Percentiles rank a stretch among this genome's conserved stretches.
Conservation (phyloP, 139 green algal species). For the Yamagishiella unicocca region DNA sequence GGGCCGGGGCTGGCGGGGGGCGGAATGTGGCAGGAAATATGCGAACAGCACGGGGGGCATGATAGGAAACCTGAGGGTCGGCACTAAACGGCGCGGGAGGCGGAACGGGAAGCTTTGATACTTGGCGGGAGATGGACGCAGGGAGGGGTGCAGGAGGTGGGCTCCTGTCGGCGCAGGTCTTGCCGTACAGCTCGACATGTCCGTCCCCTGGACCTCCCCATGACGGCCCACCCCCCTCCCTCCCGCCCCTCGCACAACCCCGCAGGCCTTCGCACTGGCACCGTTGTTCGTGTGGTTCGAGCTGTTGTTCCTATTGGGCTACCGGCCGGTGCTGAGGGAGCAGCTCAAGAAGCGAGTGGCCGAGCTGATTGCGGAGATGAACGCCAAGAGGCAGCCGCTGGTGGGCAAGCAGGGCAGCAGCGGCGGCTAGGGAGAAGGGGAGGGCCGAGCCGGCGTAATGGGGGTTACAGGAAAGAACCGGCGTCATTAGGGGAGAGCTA, state of each 20-base stretch:
- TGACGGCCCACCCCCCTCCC: too few relatives aligned
- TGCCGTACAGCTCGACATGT: too few relatives aligned
- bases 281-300: slow-evolving; percentile 92
- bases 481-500: too few relatives aligned
- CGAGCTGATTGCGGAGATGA: slow-evolving; percentile 30
- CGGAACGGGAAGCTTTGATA: too few relatives aligned
- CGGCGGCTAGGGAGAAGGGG: neutral
- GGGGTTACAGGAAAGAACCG: neutral
- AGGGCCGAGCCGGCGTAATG: neutral
- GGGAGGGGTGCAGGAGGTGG: too few relatives aligned
- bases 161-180: too few relatives aligned
- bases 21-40: too few relatives aligned
- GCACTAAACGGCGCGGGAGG: too few relatives aligned
- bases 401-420: neutral
- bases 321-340: slow-evolving; percentile 62
- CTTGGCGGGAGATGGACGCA: too few relatives aligned
- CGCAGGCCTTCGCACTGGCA: slow-evolving; percentile 72
- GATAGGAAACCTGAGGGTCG: too few relatives aligned
- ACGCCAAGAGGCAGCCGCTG: slow-evolving; percentile 23
- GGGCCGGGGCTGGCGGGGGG: neutral
- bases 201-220: neutral
- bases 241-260: neutral
- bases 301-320: slow-evolving; percentile 85
- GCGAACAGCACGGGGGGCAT: too few relatives aligned
- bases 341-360: slow-evolving; percentile 63